Evolutionary conservation across 164 flowering plant genomes (phyloP).

Genomic region (Annona squamosa): DNA sequence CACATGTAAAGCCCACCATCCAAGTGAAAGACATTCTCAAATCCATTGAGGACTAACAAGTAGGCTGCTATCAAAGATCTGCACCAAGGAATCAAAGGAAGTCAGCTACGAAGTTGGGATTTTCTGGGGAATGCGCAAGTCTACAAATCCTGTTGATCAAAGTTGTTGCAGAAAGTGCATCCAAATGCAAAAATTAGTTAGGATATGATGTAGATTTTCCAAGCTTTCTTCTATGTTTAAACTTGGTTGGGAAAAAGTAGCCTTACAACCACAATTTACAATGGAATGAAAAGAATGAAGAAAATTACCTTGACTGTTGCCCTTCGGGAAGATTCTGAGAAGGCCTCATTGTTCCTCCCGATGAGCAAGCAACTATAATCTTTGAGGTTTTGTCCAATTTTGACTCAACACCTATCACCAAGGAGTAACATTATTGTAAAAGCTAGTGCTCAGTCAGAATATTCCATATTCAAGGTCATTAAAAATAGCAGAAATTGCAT

Average conservation of each 20-base stretch:
- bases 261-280: too few species aligned
- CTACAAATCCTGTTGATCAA: too few species aligned
- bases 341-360: conserved; percentile 94
- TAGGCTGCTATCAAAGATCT: conserved; percentile 97
- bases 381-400: conserved; percentile 67
- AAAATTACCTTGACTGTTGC: conserved; percentile 76
- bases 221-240: too few species aligned
- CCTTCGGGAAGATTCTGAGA: conserved; percentile 95
- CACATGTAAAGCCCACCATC: conserved; percentile 88
- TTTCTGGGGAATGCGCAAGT: not conserved
- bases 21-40: conserved; percentile 68
- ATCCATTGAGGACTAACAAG: conserved; percentile 87
- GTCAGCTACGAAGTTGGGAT: not conserved
- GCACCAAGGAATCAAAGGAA: conserved; percentile 13
- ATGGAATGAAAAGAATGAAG: not conserved
- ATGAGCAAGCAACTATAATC: conserved; percentile 85
- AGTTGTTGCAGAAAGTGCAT: not conserved
- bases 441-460: not conserved
- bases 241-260: too few species aligned
- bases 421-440: not conserved
- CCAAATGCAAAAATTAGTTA: too few species aligned
- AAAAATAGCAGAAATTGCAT: conserved; percentile 11
- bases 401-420: conserved; percentile 64
- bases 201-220: too few species aligned
- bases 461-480: too few species aligned